These are phyloP conservation scores for Ricinus communis DNA, from an alignment of 345 rosid species.

Conservation along the genomic window DNA sequence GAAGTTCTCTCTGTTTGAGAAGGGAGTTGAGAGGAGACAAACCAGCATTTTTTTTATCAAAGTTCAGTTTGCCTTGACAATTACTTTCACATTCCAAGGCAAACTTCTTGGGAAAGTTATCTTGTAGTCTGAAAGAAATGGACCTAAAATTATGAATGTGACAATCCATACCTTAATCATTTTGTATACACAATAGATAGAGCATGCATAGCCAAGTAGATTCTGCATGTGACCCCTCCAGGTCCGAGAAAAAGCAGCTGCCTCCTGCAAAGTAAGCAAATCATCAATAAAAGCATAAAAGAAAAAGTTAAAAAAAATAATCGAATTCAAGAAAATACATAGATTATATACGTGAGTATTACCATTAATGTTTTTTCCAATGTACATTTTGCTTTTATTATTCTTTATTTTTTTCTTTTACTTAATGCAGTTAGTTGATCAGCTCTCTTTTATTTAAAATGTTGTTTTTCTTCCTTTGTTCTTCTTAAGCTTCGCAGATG, in stretches of 20 bases:
- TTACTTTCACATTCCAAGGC: not conserved
- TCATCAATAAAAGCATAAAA: not conserved
- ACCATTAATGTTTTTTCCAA: too few relatives aligned
- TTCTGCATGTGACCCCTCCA: slow-evolving; percentile 98
- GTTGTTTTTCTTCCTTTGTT: too few relatives aligned
- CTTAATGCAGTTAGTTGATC: too few relatives aligned
- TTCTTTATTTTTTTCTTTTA: too few relatives aligned
- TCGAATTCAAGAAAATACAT: not conserved
- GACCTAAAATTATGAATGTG: slow-evolving; percentile 3
- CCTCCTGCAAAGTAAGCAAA: slow-evolving; percentile 57
- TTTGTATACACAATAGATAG: slow-evolving; percentile 91
- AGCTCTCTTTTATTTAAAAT: too few relatives aligned
- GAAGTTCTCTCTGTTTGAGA: not conserved
- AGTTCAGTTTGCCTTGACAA: not conserved
- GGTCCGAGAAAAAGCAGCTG: slow-evolving; percentile 91
- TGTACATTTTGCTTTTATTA: too few relatives aligned
- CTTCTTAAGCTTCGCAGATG: too few relatives aligned
- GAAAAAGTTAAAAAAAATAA: too few relatives aligned
- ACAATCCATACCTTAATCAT: slow-evolving; percentile 75
- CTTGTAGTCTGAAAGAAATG: not conserved
- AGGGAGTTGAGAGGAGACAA: not conserved
- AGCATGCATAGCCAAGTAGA: slow-evolving; percentile 94
- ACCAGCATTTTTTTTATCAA: not conserved
- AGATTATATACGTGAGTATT: not conserved
- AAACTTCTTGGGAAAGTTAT: not conserved